phyloP scores from a whole-genome alignment of 192 early-diverging fungal species.

The Backusella luteola region DNA sequence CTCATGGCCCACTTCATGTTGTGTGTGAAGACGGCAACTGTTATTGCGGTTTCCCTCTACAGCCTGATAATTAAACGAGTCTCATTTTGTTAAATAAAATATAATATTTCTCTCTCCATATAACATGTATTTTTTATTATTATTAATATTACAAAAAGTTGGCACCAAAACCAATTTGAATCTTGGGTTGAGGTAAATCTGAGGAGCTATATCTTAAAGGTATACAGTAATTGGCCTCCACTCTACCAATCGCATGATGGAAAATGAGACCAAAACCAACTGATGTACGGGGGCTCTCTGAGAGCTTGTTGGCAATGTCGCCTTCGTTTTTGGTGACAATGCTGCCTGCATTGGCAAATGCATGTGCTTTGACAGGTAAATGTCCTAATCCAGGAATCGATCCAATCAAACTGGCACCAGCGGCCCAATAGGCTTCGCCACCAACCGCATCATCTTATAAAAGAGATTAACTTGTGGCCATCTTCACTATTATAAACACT shows the following conservation, averaged over 20 bases:
- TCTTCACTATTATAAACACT: background rate
- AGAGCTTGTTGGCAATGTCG: conserved; percentile 43
- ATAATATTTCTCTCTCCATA: background rate
- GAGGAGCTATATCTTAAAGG: conserved; percentile 61
- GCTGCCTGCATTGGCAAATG: conserved; percentile 84
- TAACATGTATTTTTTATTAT: background rate
- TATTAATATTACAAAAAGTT: conserved; percentile 61
- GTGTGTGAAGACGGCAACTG: background rate
- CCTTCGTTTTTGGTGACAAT: background rate
- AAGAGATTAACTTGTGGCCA: no score
- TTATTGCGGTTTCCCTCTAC: background rate
- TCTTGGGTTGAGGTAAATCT: conserved; percentile 66
- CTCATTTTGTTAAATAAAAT: background rate
- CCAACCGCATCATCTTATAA: conserved; percentile 71
- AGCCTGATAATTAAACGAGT: background rate
- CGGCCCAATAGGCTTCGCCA: conserved; percentile 78
- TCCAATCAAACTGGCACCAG: conserved; percentile 75
- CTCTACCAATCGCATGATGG: conserved; percentile 74
- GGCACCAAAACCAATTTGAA: conserved; percentile 84
- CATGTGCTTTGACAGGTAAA: conserved; percentile 75
- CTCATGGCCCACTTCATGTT: background rate
- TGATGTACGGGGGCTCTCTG: conserved; percentile 65
- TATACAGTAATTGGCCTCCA: conserved; percentile 88
- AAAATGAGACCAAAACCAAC: conserved; percentile 83
- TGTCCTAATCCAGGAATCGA: conserved; percentile 68